Conservation (phyloP, 306 rosid genomes). For the Arachis stenosperma region DNA sequence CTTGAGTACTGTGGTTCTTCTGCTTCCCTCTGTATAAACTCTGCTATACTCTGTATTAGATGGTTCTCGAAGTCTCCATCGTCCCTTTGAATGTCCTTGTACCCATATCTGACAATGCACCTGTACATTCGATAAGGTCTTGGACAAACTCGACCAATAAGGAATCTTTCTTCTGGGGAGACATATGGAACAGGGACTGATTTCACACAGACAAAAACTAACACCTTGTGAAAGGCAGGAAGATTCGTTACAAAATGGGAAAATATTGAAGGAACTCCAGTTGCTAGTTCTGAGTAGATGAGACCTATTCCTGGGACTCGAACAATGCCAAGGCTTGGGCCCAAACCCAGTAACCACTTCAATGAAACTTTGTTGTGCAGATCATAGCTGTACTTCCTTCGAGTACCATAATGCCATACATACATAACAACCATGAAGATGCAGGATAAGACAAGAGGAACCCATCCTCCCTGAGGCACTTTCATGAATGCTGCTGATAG, state of each 20-base stretch:
- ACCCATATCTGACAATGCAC: constrained; percentile 84
- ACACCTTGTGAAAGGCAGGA: constrained; percentile 85
- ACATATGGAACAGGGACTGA: constrained; percentile 89
- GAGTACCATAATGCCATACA: constrained; percentile 85
- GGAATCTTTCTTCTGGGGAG: constrained; percentile 85
- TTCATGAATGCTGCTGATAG: constrained; percentile 76
- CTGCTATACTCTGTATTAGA: constrained; percentile 79
- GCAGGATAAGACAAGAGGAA: constrained; percentile 71
- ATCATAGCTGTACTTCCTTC: constrained; percentile 74
- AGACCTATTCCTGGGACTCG: constrained; percentile 93
- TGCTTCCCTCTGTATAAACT: constrained; percentile 87
- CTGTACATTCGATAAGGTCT: constrained; percentile 84
- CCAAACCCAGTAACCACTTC: constrained; percentile 82
- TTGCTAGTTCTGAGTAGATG: constrained; percentile 81
- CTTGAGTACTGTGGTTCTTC: constrained; percentile 65
- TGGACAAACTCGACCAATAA: constrained; percentile 80
- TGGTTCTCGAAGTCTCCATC: constrained; percentile 82
- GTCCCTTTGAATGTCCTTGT: constrained; percentile 83
- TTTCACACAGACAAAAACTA: constrained; percentile 82
- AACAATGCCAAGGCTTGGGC: constrained; percentile 90
- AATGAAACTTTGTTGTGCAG: constrained; percentile 84
- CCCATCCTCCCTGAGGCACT: constrained; percentile 96
- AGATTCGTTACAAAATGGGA: constrained; percentile 92
- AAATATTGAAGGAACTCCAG: constrained; percentile 87
- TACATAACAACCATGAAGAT: constrained; percentile 73